Percentiles rank a stretch among this genome's conserved stretches.
Evolutionary conservation across 75 land plant genomes (phyloP).

Genomic region (Picea sitchensis): DNA sequence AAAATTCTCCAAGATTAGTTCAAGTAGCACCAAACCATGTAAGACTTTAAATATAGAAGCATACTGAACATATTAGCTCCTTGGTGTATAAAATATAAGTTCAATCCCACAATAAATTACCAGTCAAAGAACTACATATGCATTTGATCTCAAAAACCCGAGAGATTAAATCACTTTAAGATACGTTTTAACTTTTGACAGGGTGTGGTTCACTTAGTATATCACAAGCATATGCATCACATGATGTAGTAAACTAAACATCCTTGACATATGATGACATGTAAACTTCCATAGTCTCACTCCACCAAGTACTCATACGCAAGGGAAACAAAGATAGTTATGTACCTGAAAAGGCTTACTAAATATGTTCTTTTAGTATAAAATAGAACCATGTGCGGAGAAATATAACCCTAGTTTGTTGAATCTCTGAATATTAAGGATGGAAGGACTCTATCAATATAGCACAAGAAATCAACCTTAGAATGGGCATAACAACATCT

Average conservation of each 20-base stretch:
- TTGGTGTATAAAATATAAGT: neutral
- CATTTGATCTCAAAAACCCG: neutral
- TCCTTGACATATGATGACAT: neutral
- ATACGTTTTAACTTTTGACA: neutral
- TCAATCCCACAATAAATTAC: neutral
- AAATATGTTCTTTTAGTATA: too few relatives aligned
- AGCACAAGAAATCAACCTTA: neutral
- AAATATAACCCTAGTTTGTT: neutral
- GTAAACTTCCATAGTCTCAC: neutral
- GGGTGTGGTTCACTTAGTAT: neutral
- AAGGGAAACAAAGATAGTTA: too few relatives aligned
- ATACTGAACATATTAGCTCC: neutral
- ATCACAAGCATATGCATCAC: neutral
- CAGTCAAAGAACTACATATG: neutral
- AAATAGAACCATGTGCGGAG: neutral
- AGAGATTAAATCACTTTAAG: neutral
- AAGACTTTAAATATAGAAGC: neutral
- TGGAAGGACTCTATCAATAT: neutral
- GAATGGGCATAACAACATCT: neutral
- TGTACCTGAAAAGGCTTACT: too few relatives aligned
- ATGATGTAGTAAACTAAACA: neutral
- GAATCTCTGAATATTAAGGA: neutral
- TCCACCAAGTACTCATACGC: too few relatives aligned
- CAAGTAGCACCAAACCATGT: neutral
- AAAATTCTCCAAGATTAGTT: neutral